These are phyloP conservation scores for Carallia brachiata DNA, from an alignment of 345 rosid genomes.

Conservation along the genomic window DNA sequence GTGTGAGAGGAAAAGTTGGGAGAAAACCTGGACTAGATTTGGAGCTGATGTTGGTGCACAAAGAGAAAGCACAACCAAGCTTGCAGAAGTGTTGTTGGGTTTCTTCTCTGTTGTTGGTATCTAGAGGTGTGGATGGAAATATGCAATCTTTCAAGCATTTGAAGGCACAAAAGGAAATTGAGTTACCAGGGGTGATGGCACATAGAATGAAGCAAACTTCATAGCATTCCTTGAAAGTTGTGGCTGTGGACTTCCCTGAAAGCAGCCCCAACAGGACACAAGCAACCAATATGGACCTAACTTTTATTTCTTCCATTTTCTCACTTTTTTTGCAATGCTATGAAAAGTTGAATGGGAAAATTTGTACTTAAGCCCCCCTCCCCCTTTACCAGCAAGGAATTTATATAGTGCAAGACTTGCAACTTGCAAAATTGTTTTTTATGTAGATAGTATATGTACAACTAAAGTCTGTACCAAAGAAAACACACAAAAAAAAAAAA, in stretches of 20 bases:
- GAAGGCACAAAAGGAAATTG: constrained; percentile 16
- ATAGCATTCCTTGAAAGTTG: constrained; percentile 35
- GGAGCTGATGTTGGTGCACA: constrained; percentile 45
- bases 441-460: too few relatives aligned
- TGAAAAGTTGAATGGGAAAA: background rate
- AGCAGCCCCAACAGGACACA: constrained; percentile 26
- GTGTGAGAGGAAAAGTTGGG: too few relatives aligned
- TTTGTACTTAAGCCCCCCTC: too few relatives aligned
- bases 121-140: background rate
- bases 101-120: background rate
- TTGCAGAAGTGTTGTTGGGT: constrained; percentile 31
- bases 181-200: constrained; percentile 5
- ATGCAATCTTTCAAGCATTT: constrained; percentile 44
- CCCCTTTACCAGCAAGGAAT: too few relatives aligned
- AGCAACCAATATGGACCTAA: background rate
- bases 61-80: constrained; percentile 45
- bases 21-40: constrained; percentile 31
- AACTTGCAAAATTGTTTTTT: too few relatives aligned
- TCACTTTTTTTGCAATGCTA: background rate
- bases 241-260: constrained; percentile 19
- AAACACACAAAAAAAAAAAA: too few relatives aligned
- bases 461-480: too few relatives aligned
- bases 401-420: too few relatives aligned
- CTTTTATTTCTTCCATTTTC: constrained; percentile 17
- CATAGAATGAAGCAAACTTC: constrained; percentile 35